Conservation (phyloP, 2,329 filamentous ascomycete species). For the Talaromyces sp. region DNA sequence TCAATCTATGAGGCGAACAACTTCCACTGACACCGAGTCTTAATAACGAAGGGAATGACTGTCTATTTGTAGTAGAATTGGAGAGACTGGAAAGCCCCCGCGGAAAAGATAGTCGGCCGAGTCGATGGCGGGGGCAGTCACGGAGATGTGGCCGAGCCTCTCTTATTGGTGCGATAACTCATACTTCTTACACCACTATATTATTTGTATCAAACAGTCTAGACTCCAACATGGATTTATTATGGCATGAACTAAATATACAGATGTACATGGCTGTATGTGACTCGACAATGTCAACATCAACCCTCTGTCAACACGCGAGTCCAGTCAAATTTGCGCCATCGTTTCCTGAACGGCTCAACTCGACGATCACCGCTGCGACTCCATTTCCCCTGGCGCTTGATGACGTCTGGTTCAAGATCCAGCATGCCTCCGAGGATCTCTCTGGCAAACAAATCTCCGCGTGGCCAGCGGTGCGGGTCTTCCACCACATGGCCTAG, state of each 20-base stretch:
- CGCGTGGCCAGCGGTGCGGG: slow-evolving; percentile 73
- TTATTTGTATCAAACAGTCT: background rate
- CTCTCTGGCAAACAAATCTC: slow-evolving; percentile 88
- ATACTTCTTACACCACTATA: background rate
- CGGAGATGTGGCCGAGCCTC: background rate
- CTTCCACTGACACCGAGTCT: background rate
- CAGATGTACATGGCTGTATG: background rate
- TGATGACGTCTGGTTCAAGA: slow-evolving; percentile 72
- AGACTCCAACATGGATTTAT: background rate
- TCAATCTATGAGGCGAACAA: background rate
- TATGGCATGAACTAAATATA: background rate
- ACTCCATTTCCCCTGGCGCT: slow-evolving; percentile 82
- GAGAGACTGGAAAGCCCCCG: background rate
- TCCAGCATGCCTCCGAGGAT: slow-evolving; percentile 90
- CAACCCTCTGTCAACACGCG: slow-evolving; percentile 51
- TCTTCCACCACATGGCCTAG: slow-evolving; percentile 92
- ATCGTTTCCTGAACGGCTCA: slow-evolving; percentile 74
- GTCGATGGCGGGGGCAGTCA: background rate
- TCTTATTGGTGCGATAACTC: background rate
- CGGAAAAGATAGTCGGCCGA: background rate
- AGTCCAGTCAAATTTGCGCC: slow-evolving; percentile 92
- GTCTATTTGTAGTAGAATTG: background rate
- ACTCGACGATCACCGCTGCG: slow-evolving; percentile 60
- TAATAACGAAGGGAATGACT: background rate
- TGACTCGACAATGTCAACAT: background rate